Percentiles rank a stretch among this genome's conserved stretches.
Evolutionary conservation across 306 rosid genomes (phyloP).

Genomic region (Cucumis sativus): DNA sequence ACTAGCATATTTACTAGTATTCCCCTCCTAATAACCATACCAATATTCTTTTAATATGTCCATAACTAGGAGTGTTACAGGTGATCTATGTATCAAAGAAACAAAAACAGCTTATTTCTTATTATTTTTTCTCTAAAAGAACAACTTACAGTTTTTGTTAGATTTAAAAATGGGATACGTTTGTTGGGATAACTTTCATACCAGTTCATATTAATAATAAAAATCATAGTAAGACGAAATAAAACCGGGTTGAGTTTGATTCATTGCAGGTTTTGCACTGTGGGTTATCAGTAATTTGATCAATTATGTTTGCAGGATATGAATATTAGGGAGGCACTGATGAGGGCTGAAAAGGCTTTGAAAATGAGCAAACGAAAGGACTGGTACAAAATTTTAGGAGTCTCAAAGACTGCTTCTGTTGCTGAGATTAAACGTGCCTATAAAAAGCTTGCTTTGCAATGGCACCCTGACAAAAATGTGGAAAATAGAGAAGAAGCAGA

Average conservation of each 20-base stretch:
- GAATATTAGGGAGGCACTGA: conserved; percentile 69
- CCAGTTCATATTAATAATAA: background rate
- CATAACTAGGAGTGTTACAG: background rate
- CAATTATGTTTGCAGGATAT: conserved; percentile 42
- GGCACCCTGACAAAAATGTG: conserved; percentile 98
- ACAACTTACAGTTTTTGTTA: too few species aligned
- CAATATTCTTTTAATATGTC: too few species aligned
- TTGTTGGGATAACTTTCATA: background rate
- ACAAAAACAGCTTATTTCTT: background rate
- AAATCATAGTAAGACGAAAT: background rate
- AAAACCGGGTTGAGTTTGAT: background rate
- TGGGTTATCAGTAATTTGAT: background rate
- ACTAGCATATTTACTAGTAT: too few species aligned
- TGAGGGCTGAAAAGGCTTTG: conserved; percentile 90
- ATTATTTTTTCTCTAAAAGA: background rate
- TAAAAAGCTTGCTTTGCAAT: conserved; percentile 95
- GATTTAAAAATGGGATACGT: background rate
- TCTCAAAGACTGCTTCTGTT: conserved; percentile 63
- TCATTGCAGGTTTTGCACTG: background rate
- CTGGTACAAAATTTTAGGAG: conserved; percentile 84
- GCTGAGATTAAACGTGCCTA: conserved; percentile 94
- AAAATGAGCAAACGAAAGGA: conserved; percentile 98
- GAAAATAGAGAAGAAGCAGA: conserved; percentile 92
- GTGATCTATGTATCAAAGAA: background rate
- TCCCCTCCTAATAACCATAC: too few species aligned